Conservation (phyloP, 345 rosid species). For the Crucihimalaya himalaica region DNA sequence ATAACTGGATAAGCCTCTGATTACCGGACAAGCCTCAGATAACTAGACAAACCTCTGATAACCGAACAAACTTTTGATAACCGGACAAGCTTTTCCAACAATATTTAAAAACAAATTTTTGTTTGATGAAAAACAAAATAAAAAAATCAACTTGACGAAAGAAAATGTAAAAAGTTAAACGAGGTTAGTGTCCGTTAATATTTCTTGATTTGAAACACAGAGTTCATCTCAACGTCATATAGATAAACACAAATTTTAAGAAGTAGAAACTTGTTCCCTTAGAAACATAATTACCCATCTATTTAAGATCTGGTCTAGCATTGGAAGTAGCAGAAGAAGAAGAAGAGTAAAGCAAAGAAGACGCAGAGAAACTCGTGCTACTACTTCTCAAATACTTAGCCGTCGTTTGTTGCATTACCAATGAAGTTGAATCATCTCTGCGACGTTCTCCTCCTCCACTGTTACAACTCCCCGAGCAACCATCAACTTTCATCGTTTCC, state of each 20-base stretch:
- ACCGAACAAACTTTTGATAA: too few relatives aligned
- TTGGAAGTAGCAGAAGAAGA: conserved; percentile 38
- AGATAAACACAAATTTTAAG: neutral
- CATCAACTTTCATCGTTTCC: conserved; percentile 47
- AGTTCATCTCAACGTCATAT: neutral
- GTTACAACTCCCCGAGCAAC: conserved; percentile 38
- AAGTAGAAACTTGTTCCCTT: neutral
- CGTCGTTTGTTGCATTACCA: conserved; percentile 26
- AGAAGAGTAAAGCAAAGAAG: conserved; percentile 60
- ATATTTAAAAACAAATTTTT: too few relatives aligned
- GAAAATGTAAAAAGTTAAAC: neutral
- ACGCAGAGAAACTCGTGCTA: conserved; percentile 63
- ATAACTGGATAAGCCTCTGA: too few relatives aligned
- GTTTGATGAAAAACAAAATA: too few relatives aligned
- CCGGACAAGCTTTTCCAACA: too few relatives aligned
- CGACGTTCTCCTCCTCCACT: conserved; percentile 29
- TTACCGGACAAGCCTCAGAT: too few relatives aligned
- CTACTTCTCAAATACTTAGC: conserved; percentile 44
- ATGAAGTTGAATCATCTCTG: conserved; percentile 30
- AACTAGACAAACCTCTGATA: too few relatives aligned
- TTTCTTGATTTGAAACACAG: neutral
- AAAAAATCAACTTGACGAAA: neutral
- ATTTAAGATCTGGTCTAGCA: conserved; percentile 41
- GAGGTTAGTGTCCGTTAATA: neutral
- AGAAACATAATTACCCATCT: conserved; percentile 24